phyloP scores from a whole-genome alignment of 2,329 filamentous ascomycete genomes.

The Arthroderma sp. region DNA sequence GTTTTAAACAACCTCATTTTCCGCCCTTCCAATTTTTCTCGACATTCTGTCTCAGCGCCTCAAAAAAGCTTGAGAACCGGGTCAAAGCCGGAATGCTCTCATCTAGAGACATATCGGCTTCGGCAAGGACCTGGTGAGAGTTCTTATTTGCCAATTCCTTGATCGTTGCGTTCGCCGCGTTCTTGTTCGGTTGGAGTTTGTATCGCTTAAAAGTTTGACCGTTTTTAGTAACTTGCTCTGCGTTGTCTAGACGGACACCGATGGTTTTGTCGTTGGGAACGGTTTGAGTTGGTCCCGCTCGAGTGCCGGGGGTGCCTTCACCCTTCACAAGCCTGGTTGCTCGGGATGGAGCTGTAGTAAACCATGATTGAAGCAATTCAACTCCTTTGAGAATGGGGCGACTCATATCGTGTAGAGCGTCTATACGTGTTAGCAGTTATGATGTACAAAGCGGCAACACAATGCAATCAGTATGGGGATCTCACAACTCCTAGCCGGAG shows the following conservation, averaged over 20 bases:
- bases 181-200: conserved; percentile 8
- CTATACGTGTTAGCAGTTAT: too few species aligned
- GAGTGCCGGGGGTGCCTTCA: not conserved
- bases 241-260: conserved; percentile 4
- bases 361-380: too few species aligned
- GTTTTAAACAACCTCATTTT: too few species aligned
- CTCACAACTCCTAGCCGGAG: too few species aligned
- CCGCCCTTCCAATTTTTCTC: too few species aligned
- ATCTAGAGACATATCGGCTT: conserved; percentile 1
- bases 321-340: not conserved
- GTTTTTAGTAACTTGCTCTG: conserved; percentile 1
- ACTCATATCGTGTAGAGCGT: too few species aligned
- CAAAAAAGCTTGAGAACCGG: not conserved
- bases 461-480: too few species aligned
- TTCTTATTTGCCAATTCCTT: not conserved
- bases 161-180: conserved; percentile 5
- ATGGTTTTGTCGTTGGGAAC: conserved; percentile 6
- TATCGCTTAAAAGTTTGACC: conserved; percentile 3
- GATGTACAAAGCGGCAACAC: too few species aligned
- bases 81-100: not conserved
- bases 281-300: conserved; percentile 4
- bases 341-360: not conserved
- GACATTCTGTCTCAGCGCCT: not conserved
- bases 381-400: too few species aligned
- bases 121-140: not conserved